A percentile compares a stretch with the other conserved stretches of the same genome.
Conservation (phyloP, 2,329 filamentous ascomycete species). For the Fusarium sp. region DNA sequence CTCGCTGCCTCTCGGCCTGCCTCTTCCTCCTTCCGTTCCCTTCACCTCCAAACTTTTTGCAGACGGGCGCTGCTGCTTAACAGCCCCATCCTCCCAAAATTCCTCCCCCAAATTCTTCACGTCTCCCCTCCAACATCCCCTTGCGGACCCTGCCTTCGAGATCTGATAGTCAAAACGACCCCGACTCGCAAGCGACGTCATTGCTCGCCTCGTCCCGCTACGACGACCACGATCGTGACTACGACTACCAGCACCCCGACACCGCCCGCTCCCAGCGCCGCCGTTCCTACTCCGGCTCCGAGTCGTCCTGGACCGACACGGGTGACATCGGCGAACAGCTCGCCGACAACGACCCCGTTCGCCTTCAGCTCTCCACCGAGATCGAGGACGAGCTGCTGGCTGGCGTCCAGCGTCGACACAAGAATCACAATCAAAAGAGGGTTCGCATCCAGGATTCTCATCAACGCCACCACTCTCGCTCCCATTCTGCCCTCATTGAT, state of each 20-base stretch:
- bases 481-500: conserved; percentile 60
- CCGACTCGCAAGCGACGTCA: conserved; percentile 55
- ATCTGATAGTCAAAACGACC: conserved; percentile 50
- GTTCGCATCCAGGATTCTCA: conserved; percentile 74
- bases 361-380: conserved; percentile 74
- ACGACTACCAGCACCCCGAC: conserved; percentile 51
- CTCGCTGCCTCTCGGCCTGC: conserved; percentile 40
- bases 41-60: conserved; percentile 55
- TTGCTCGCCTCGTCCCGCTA: conserved; percentile 47
- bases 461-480: conserved; percentile 52
- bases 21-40: conserved; percentile 45
- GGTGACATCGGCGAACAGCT: conserved; percentile 95
- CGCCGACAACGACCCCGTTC: conserved; percentile 83
- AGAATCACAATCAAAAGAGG: conserved; percentile 64
- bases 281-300: conserved; percentile 62
- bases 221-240: conserved; percentile 58
- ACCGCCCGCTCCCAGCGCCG: conserved; percentile 19
- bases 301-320: conserved; percentile 90
- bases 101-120: conserved; percentile 77
- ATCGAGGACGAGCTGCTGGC: conserved; percentile 72
- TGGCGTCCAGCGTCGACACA: conserved; percentile 59
- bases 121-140: conserved; percentile 87
- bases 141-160: conserved; percentile 76
- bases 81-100: conserved; percentile 87
- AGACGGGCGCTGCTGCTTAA: conserved; percentile 78